Evolutionary conservation across 129 eudicot genomes (phyloP).

Genomic region (Cynara cardunculus): DNA sequence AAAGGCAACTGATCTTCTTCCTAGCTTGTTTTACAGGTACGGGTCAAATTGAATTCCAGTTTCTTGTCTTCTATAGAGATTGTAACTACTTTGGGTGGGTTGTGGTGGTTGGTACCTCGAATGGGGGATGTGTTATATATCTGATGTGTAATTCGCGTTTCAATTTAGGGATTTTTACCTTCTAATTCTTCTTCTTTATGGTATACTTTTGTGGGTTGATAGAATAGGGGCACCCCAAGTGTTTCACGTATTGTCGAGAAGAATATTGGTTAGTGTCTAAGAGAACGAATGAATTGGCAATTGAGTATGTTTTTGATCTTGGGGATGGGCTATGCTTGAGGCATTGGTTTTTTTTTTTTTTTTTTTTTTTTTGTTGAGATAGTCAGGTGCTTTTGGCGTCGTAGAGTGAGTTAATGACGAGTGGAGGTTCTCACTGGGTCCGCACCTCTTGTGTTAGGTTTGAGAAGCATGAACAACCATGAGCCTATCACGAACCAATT

Average conservation of each 20-base stretch:
- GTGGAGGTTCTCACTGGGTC: neutral
- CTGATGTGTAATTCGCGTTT: neutral
- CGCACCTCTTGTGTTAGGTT: neutral
- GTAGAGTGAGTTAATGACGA: no score
- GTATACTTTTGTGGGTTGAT: neutral
- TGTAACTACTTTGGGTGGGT: neutral
- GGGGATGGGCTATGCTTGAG: neutral
- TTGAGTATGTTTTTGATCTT: neutral
- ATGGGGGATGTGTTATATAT: neutral
- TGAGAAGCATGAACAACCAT: neutral
- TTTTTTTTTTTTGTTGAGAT: no score
- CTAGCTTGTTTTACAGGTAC: neutral
- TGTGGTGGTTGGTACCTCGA: neutral
- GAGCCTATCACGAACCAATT: neutral
- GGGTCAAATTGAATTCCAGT: neutral
- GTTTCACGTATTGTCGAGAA: constrained; percentile 16
- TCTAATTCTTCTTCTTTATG: neutral
- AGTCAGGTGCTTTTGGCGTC: neutral
- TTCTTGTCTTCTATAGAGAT: neutral
- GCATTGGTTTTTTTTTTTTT: neutral
- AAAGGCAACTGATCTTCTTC: neutral
- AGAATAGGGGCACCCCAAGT: constrained; percentile 6
- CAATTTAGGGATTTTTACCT: neutral
- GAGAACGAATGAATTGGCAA: neutral
- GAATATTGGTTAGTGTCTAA: neutral